Conservation (phyloP, 345 rosid genomes). For the Noccaea bulbosa region DNA sequence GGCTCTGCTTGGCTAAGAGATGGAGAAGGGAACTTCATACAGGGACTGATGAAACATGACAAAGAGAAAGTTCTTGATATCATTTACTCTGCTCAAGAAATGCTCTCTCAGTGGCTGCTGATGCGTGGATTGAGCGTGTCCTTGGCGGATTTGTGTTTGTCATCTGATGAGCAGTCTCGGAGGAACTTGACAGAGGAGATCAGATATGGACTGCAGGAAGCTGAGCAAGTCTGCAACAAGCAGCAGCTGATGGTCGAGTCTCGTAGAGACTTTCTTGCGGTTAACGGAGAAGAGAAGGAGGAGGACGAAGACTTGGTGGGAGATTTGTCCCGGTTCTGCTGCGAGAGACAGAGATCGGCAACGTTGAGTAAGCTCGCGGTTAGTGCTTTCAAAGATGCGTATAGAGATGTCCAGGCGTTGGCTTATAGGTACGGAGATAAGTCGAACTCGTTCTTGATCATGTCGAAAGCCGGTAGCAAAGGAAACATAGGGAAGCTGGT, state of each 20-base stretch:
- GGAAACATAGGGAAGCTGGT: slow-evolving; percentile 78
- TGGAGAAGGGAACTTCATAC: slow-evolving; percentile 67
- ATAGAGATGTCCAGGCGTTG: slow-evolving; percentile 74
- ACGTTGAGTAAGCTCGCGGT: slow-evolving; percentile 71
- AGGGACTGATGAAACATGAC: slow-evolving; percentile 58
- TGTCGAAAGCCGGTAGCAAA: slow-evolving; percentile 95
- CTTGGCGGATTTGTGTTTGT: slow-evolving; percentile 70
- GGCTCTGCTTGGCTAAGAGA: slow-evolving; percentile 83
- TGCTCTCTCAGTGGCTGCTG: slow-evolving; percentile 86
- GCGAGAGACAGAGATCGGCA: slow-evolving; percentile 81
- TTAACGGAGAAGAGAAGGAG: slow-evolving; percentile 48
- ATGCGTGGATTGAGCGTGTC: slow-evolving; percentile 84
- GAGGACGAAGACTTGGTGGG: slow-evolving; percentile 38
- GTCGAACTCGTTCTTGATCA: slow-evolving; percentile 70
- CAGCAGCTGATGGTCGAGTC: slow-evolving; percentile 79
- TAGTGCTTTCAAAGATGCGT: slow-evolving; percentile 74
- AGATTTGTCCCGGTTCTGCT: slow-evolving; percentile 52
- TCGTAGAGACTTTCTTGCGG: slow-evolving; percentile 59
- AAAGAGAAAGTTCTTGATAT: slow-evolving; percentile 62
- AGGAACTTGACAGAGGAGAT: slow-evolving; percentile 71
- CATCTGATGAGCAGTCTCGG: slow-evolving; percentile 55
- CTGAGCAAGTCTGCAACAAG: slow-evolving; percentile 60
- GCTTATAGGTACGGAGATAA: slow-evolving; percentile 61
- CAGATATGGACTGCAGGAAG: slow-evolving; percentile 66
- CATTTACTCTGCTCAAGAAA: slow-evolving; percentile 70